Base-by-base conservation (phyloP, 148 eudicot species). In the Rheum nobile region DNA sequence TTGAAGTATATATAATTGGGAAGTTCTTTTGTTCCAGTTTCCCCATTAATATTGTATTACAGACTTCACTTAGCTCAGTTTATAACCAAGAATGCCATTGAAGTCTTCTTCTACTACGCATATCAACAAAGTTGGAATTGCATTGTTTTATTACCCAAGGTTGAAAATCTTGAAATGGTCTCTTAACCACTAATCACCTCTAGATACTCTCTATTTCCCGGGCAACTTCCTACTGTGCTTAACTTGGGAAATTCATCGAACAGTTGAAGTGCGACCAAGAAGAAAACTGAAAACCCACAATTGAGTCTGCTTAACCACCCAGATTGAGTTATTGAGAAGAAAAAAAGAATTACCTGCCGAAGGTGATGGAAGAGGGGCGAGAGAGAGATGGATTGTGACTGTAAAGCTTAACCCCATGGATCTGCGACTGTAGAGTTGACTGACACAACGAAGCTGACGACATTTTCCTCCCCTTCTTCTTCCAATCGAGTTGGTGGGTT, bases 381-480 rank as follows among this genome's bases (percentile, higher is more conserved):
- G 80, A 82, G 16, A 78, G 26, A 76, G 79, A 83, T 16, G 77
- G 78, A 38, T 80, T 87, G 22, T 84, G 78, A 35, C 80, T 84
- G 54, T 72, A 79, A 57, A 82, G 71, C 74, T 76, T 79, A 50
- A 83, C 50, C 34, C 79, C 88, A 81, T 74, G 86, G 77, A 84
- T 79, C 77, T 88, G 89, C 22, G 97, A 85, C 67, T 93, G 92
- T 73, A 88, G 80, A 78, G 92, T 83, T 73, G 90, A 91, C 74
- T 90, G 88, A 73, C 90, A 85, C 82, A 91, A 77, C 34, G 86
- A 89, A 76, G 91, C 79, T 63, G 77, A 31, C 31, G 90, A 59
- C 88, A 72, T 93, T 82, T 86, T 22, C 38, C 32, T n/a, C 71
- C 16, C 24, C 83, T 87, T 19, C 42, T 31, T 13, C 68, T 10